Base-by-base conservation (phyloP, 2,329 filamentous ascomycete species). In the Emergomyces pasteurianus region DNA sequence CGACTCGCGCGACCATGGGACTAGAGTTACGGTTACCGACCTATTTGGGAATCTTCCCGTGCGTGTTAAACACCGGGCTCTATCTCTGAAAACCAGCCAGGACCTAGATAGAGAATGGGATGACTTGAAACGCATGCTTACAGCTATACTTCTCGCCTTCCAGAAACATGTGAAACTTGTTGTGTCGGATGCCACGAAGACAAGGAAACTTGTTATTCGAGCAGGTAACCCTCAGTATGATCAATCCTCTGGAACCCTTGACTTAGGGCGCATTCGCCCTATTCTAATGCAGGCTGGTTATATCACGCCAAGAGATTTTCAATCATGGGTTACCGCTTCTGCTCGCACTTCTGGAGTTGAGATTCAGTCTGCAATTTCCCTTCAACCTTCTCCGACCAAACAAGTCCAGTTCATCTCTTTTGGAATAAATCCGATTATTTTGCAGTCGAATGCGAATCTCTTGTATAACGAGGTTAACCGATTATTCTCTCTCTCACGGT, bases 41-140 rank as follows among this genome's bases (percentile, higher is more conserved):
- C 77, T 96, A 0, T 97, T 96, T 73, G 91, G 92, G 0, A 88
- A 86, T 62, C 89, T 96, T 83, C 91, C 92, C 0, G 92, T 96
- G 14, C 85, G 92, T 16, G 86, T 95, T 31, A 95, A 94, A 70
- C 88, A 91, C 67, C 83, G 91, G 64, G 83, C 83, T 0, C 66
- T 84, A 2, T 74, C 78, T 64, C 71, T 79, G 46, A 77, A 83
- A 67, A 79, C 78, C 65, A 65, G 79, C 12, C 69, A 77, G 28
- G 77, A 86, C 55, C 73, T 81, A 3, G 79, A 81, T 23, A 87
- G 81, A 64, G 81, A 88, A 58, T 92, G 89, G 84, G 81, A 85
- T 34, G 73, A 73, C 0, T 74, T 95, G 18, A 81, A 83, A 63
- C 80, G 77, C 57, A 74, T 79, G 6, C 67, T 91, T 2, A 79